A percentile compares a stretch with the other conserved stretches of the same genome.
phyloP scores from a whole-genome alignment of 129 eudicot genomes.

The Mikania micrantha region DNA sequence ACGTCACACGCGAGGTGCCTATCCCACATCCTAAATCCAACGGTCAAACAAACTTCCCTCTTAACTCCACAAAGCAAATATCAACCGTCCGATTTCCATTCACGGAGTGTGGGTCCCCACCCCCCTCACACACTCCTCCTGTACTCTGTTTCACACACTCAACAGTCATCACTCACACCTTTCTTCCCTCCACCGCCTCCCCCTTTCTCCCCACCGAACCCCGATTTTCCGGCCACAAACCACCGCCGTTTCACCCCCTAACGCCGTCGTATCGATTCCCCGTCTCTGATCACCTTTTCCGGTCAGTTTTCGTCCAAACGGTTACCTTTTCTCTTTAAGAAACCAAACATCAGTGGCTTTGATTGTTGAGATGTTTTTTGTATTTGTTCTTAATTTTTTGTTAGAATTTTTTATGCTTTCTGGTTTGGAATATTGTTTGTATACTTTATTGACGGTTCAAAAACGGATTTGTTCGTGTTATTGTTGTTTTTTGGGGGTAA shows the following conservation, averaged over 20 bases:
- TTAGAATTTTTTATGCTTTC: neutral
- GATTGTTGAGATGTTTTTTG: neutral
- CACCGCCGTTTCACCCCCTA: neutral
- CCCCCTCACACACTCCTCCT: neutral
- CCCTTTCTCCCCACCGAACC: neutral
- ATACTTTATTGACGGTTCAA: neutral
- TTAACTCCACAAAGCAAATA: constrained; percentile 20
- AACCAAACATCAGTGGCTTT: neutral
- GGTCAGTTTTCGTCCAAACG: neutral
- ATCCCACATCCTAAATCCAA: constrained; percentile 2
- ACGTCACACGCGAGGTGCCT: neutral
- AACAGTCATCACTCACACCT: constrained; percentile 5
- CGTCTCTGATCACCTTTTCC: constrained; percentile 13
- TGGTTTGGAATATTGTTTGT: neutral
- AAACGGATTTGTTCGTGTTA: neutral
- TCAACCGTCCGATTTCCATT: constrained; percentile 5
- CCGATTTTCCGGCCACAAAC: neutral
- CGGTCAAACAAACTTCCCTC: constrained; percentile 23
- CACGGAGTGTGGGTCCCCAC: neutral
- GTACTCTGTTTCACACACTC: constrained; percentile 24
- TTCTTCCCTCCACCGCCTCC: constrained; percentile 25
- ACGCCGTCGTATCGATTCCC: neutral
- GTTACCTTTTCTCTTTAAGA: neutral
- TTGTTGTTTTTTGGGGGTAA: neutral
- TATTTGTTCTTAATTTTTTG: neutral